Base-by-base conservation (phyloP, 371 early-diverging fungal genomes). In the Rhizopus microsporus region DNA sequence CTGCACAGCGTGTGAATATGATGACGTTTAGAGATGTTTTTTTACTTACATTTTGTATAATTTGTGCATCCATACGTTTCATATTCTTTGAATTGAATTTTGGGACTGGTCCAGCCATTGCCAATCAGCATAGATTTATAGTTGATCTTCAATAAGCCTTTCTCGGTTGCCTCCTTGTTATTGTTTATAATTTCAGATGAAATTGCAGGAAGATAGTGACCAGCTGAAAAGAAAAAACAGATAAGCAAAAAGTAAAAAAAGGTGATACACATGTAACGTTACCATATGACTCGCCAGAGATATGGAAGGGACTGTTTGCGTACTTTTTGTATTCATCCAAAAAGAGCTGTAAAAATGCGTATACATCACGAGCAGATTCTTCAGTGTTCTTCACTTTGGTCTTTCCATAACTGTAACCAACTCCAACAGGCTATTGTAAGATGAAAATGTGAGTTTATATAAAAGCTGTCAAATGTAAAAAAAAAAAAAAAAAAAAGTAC, bases 101-200 rank as follows among this genome's bases (percentile, higher is more conserved):
- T 74, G 29, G 92, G 91, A 50, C 94, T 89, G 1, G 90, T 91
- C 75, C 94, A 75, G 1, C 96, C 97, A 68, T 96, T 96, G 17
- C 96, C 96, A 54, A 95, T 89, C 54, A 89, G 69, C 57, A 95
- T 69, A 15, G 89, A 86, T 9, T 77, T 74, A 42, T 91, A 74
- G 58, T 88, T 84, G 63, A 72, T 46, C n/a, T 39, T 17, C 10
- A 59, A 15, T 9, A 54, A 33, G 4, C 45, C 51, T 16, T 61
- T 53, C 1, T 45, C 54, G 1, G 29, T 40, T 23, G 51, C 57
- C n/a, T 39, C 44, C 10, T 32, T 40, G 31, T 69, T 69, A 64
- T 68, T 44, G 12, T 67, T 42, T 54, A 84, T 66, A 54, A 92
- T 92, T 40, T 80, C 74, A 37, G 80, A 68, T 7, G 85, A 90